Conservation (phyloP, 768 basidiomycete genomes). For the Mrakia blollopis region DNA sequence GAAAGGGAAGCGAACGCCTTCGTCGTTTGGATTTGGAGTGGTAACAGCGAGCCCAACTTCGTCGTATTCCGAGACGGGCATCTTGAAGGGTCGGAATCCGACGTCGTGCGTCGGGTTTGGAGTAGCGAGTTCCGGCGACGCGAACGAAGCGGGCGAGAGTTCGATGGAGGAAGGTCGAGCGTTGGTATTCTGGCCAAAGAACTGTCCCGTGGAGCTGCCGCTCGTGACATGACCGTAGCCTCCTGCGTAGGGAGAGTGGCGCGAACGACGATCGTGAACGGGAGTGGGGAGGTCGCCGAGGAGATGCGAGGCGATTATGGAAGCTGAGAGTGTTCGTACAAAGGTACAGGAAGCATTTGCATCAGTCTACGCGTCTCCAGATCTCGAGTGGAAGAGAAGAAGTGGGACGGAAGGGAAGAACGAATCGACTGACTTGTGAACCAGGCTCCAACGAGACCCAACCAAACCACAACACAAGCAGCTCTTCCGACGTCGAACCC, state of each 20-base stretch:
- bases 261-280: not conserved
- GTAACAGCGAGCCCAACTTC: not conserved
- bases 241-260: constrained; percentile 3
- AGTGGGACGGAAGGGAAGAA: not conserved
- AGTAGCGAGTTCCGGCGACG: not conserved
- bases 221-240: not conserved
- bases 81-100: constrained; percentile 3
- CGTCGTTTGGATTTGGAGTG: not conserved
- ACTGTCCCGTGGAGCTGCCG: not conserved
- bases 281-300: not conserved
- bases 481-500: not conserved
- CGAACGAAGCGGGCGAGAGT: not conserved
- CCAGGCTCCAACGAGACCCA: not conserved
- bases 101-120: not conserved
- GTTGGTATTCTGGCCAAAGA: not conserved
- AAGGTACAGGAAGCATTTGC: not conserved
- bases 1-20: not conserved
- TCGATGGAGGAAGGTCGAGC: not conserved
- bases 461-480: not conserved
- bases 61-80: not conserved
- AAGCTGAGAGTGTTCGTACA: not conserved
- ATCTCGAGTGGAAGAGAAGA: no score
- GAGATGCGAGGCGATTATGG: not conserved
- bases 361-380: not conserved
- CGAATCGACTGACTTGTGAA: not conserved